A percentile compares a stretch with the other conserved stretches of the same genome.
phyloP scores from a whole-genome alignment of 2,329 filamentous ascomycete species.

The Fusarium haematococcum region DNA sequence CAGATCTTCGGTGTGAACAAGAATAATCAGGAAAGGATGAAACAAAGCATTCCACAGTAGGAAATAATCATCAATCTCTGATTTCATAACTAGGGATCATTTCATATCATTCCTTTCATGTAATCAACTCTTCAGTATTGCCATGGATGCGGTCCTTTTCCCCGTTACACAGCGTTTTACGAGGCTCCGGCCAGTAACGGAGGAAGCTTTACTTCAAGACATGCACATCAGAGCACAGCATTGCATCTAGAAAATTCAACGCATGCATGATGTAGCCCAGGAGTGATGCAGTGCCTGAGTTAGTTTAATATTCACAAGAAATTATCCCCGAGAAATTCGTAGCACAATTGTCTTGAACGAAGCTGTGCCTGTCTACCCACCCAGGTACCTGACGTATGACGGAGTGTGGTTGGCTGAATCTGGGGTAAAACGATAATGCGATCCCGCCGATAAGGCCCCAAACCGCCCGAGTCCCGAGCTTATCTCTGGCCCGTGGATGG shows the following conservation, averaged over 20 bases:
- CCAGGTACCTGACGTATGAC: neutral
- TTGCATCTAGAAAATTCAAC: neutral
- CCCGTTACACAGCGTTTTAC: neutral
- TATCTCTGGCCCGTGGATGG: conserved; percentile 26
- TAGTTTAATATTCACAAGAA: neutral
- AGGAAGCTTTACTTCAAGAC: neutral
- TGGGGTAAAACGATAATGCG: conserved; percentile 49
- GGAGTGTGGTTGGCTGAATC: conserved; percentile 14
- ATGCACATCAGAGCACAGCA: neutral
- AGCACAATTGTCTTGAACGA: neutral
- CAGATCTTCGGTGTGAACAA: neutral
- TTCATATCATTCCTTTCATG: neutral
- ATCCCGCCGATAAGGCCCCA: conserved; percentile 45
- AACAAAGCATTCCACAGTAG: neutral
- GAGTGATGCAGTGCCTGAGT: neutral
- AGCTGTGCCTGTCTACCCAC: neutral
- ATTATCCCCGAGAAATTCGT: neutral
- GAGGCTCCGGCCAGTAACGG: neutral
- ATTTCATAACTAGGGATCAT: neutral
- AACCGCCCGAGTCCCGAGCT: conserved; percentile 26
- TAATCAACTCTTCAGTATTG: neutral
- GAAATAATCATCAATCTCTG: neutral
- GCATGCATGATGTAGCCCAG: neutral
- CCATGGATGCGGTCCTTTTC: neutral
- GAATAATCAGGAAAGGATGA: neutral